Percentiles rank a stretch among this genome's conserved stretches.
Conservation (phyloP, 768 basidiomycete genomes). For the Termitomyces sp. region DNA sequence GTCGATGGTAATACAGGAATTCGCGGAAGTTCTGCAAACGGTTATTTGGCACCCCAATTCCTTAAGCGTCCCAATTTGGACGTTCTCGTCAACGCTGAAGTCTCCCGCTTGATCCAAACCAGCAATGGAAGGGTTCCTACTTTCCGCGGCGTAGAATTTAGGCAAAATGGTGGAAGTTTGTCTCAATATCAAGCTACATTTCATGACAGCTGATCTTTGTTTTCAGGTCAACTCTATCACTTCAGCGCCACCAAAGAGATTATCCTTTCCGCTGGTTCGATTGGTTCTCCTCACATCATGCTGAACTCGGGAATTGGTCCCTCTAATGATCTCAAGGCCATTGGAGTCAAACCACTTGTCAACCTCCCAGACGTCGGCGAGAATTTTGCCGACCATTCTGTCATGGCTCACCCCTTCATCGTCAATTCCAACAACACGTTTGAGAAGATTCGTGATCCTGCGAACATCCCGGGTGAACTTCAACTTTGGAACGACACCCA, state of each 20-base stretch:
- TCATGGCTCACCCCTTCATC: constrained; percentile 14
- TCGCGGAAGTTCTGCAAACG: constrained; percentile 16
- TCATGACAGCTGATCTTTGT: neutral
- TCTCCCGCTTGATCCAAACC: constrained; percentile 11
- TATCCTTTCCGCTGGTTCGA: constrained; percentile 38
- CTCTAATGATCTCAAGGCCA: constrained; percentile 5
- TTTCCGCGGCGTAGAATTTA: neutral
- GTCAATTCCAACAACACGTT: constrained; percentile 9
- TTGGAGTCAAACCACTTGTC: constrained; percentile 21
- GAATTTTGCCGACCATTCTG: constrained; percentile 32
- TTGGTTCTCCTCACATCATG: constrained; percentile 34
- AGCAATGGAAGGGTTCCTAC: neutral
- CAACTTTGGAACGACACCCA: neutral
- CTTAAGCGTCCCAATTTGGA: constrained; percentile 10
- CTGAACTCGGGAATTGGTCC: constrained; percentile 35
- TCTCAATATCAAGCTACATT: neutral
- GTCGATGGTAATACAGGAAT: constrained; percentile 6
- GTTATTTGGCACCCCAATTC: constrained; percentile 11
- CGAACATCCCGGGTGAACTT: constrained; percentile 1
- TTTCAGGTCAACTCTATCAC: neutral
- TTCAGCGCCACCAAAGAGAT: constrained; percentile 48
- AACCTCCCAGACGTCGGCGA: constrained; percentile 32
- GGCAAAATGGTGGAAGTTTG: neutral
- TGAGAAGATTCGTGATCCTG: constrained; percentile 3
- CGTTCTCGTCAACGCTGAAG: constrained; percentile 14